A percentile compares a stretch with the other conserved stretches of the same genome.
Evolutionary conservation across 2,329 filamentous ascomycete species (phyloP).

Genomic region (Colletotrichum tropicale): DNA sequence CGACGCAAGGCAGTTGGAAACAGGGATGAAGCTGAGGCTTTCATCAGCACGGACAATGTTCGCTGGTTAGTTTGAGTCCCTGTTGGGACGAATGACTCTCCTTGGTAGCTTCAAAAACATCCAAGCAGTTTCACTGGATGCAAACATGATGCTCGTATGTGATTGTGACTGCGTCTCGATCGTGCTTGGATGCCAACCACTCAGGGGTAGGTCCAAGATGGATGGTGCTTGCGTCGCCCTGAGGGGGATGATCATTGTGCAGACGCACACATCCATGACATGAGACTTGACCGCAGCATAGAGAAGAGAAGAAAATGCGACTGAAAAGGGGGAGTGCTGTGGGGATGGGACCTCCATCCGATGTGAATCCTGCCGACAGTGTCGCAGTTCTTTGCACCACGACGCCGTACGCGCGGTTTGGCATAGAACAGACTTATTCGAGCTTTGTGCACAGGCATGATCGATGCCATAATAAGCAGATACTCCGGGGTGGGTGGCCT

Average conservation of each 20-base stretch:
- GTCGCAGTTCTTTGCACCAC: neutral
- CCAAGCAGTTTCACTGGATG: neutral
- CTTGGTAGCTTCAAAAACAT: neutral
- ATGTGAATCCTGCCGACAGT: neutral
- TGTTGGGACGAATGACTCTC: constrained; percentile 5
- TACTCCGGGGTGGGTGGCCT: neutral
- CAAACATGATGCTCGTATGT: neutral
- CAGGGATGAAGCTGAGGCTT: neutral
- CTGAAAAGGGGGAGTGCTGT: neutral
- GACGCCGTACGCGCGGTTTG: neutral
- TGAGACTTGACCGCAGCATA: neutral
- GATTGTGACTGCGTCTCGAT: neutral
- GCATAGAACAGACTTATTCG: neutral
- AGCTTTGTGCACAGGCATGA: neutral
- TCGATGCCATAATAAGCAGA: neutral
- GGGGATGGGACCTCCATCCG: neutral
- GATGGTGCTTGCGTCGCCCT: neutral
- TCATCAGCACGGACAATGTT: constrained; percentile 2
- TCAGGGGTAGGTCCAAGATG: neutral
- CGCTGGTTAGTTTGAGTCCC: neutral
- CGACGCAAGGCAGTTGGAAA: neutral
- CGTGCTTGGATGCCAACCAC: neutral
- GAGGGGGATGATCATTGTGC: neutral
- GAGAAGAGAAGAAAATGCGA: neutral
- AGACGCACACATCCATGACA: neutral